Conservation (phyloP, 164 flowering plant species). For the Berberis thunbergii region DNA sequence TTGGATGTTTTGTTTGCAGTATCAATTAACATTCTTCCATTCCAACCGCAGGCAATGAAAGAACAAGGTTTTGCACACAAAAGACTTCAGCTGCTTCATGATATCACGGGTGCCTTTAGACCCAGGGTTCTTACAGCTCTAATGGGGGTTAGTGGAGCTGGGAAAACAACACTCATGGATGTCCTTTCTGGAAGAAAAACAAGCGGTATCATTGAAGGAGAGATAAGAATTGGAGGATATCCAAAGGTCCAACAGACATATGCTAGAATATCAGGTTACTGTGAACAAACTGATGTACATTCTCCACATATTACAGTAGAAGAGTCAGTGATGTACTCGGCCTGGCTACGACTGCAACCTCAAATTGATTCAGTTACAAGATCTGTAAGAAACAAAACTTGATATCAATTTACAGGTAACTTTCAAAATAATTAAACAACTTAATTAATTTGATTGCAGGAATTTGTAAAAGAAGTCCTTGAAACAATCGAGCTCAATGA, state of each 20-base stretch:
- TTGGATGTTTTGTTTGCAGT: neutral
- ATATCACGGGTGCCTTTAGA: slow-evolving; percentile 36
- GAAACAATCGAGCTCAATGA: slow-evolving; percentile 34
- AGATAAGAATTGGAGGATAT: slow-evolving; percentile 32
- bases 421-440: neutral
- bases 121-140: slow-evolving; percentile 43
- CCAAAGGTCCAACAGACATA: slow-evolving; percentile 36
- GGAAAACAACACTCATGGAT: slow-evolving; percentile 42
- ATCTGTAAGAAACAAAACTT: slow-evolving; percentile 12
- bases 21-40: neutral
- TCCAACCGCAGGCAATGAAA: slow-evolving; percentile 9
- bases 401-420: no score
- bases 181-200: slow-evolving; percentile 45
- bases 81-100: slow-evolving; percentile 29
- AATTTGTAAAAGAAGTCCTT: slow-evolving; percentile 33
- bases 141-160: slow-evolving; percentile 46
- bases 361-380: slow-evolving; percentile 20
- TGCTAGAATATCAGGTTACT: slow-evolving; percentile 34
- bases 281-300: no score
- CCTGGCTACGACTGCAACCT: slow-evolving; percentile 32
- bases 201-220: slow-evolving; percentile 36
- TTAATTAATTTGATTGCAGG: slow-evolving; percentile 11
- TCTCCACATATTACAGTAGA: slow-evolving; percentile 22
- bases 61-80: slow-evolving; percentile 16
- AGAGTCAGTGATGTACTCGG: slow-evolving; percentile 41